phyloP scores from a whole-genome alignment of 2,329 filamentous ascomycete genomes.

The Cladosporium velox region DNA sequence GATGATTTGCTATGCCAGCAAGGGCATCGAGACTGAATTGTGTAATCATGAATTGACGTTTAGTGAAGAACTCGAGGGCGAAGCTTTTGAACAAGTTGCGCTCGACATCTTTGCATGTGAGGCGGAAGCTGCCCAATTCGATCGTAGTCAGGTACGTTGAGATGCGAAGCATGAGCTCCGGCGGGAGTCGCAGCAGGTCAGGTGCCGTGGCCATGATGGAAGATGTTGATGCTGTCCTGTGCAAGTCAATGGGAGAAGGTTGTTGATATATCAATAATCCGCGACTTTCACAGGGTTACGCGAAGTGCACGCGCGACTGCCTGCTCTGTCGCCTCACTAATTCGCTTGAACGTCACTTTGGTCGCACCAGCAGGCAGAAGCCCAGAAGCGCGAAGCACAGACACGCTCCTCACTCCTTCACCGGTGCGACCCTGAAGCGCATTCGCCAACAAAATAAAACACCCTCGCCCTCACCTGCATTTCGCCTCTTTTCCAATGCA shows the following conservation, averaged over 20 bases:
- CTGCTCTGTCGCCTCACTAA: constrained; percentile 13
- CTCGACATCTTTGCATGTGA: constrained; percentile 59
- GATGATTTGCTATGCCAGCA: constrained; percentile 44
- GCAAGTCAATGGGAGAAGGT: background rate
- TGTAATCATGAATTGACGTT: constrained; percentile 66
- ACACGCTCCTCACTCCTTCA: background rate
- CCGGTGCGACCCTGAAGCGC: constrained; percentile 2
- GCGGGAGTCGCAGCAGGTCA: constrained; percentile 46
- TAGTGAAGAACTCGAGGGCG: constrained; percentile 63
- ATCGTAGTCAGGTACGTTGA: constrained; percentile 55
- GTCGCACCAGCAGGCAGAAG: constrained; percentile 13
- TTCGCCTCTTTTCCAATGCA: background rate
- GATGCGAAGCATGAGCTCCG: constrained; percentile 62
- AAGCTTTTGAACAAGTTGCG: constrained; percentile 58
- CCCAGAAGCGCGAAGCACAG: background rate
- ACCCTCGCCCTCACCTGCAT: background rate
- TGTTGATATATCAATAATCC: too few relatives aligned
- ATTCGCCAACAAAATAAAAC: background rate
- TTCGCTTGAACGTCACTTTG: background rate
- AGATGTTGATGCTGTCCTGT: too few relatives aligned
- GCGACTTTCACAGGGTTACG: background rate
- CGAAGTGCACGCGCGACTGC: background rate
- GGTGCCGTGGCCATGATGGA: constrained; percentile 16
- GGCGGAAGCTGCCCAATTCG: constrained; percentile 58
- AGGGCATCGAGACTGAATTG: constrained; percentile 58